Base-by-base conservation (phyloP, 768 basidiomycete genomes). In the Hygrocybe coccinea region DNA sequence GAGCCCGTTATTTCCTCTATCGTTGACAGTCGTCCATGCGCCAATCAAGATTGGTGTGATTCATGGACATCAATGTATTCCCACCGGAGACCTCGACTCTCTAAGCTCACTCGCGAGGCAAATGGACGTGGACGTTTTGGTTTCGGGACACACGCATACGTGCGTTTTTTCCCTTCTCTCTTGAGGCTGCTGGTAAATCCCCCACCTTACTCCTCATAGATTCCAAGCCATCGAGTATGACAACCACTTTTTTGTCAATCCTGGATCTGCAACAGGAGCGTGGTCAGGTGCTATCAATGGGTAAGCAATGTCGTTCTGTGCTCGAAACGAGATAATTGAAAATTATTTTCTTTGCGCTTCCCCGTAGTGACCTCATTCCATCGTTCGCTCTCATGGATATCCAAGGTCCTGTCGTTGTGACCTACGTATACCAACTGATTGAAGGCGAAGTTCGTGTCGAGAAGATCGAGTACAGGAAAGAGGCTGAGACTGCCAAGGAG, bases 371-470 rank as follows among this genome's bases (percentile, higher is more conserved):
- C 25, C 85, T 89, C 2, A 92, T 82, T 1, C 95, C 97, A 0
- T 94, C 92, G 2, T 99, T 99, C 65, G 97, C 97, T 1, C 74
- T 98, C 44, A 92, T 99, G 88, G 97, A 98, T 67, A 87, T 99
- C 35, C 97, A 99, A 72, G 97, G 97, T 4, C 84, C 91, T 2
- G 92, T 95, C 8, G 90, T 99, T 34, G 94, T 97, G 24, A 98
- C 95, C 2, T 98, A 97, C 65, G 94, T 98, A 2, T 97, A 95
- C 69, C 92, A 95, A 65, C 82, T 95, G 29, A 87, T 95, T 44
- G 92, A 95, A 41, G 90, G 91, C 39, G 93, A 95, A 69, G 92
- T 95, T 2, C 79, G 89, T n/a, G 90, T 92, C 4, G 90, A 92
- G 75, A 92, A 92, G 76, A 86, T 92, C 54, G 89, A 91, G 68